These are phyloP conservation scores for Boletus sensibilis DNA, from an alignment of 768 basidiomycete species.

Conservation along the genomic window DNA sequence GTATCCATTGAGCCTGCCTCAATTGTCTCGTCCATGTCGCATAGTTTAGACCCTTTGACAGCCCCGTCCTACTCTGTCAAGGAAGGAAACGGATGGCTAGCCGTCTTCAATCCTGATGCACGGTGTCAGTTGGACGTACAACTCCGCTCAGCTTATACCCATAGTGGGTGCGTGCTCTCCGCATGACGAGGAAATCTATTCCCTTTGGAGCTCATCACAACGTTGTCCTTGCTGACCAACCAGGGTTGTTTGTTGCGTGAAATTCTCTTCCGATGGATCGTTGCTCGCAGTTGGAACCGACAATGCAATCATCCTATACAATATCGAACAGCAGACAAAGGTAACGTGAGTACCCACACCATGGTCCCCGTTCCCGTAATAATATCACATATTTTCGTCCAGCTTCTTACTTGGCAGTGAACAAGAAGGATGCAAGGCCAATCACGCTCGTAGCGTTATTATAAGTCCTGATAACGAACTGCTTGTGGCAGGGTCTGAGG, in stretches of 20 bases:
- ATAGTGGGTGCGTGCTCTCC: slow-evolving; percentile 65
- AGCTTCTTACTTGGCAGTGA: slow-evolving; percentile 32
- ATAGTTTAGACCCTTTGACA: slow-evolving; percentile 28
- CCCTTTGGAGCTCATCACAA: slow-evolving; percentile 10
- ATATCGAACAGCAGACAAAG: slow-evolving; percentile 27
- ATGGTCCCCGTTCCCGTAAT: background rate
- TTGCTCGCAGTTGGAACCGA: slow-evolving; percentile 34
- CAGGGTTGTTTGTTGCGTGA: slow-evolving; percentile 34
- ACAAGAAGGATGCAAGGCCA: slow-evolving; percentile 19
- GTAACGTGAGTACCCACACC: slow-evolving; percentile 21
- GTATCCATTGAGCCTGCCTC: background rate
- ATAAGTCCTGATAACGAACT: slow-evolving; percentile 33
- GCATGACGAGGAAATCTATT: background rate
- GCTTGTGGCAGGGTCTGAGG: slow-evolving; percentile 36
- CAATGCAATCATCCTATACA: slow-evolving; percentile 32
- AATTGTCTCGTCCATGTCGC: slow-evolving; percentile 18
- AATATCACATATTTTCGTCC: background rate
- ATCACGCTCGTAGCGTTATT: slow-evolving; percentile 33
- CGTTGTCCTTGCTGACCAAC: background rate
- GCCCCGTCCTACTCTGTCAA: slow-evolving; percentile 35
- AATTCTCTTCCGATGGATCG: slow-evolving; percentile 32
- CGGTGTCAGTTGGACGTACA: slow-evolving; percentile 49
- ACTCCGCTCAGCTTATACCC: slow-evolving; percentile 71
- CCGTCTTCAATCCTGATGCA: slow-evolving; percentile 50
- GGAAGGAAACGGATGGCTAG: slow-evolving; percentile 54